A percentile compares a stretch with the other conserved stretches of the same genome.
Evolutionary conservation across 73 alveolate genomes (phyloP).

Genomic region (Urostyla sp.): DNA sequence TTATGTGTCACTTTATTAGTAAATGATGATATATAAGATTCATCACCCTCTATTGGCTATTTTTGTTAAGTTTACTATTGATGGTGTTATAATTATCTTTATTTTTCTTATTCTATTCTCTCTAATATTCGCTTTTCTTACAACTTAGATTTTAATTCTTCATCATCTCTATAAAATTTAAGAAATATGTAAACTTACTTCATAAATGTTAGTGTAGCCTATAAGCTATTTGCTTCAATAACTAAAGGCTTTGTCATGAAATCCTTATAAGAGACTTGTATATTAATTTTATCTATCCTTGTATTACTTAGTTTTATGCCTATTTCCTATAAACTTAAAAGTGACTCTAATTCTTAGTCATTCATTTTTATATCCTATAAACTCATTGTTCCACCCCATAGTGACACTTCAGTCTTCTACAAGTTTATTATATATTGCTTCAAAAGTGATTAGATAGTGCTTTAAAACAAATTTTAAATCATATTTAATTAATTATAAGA

Average conservation of each 20-base stretch:
- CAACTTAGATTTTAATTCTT: slow-evolving; percentile 1
- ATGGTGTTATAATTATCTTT: neutral
- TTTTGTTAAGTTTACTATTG: neutral
- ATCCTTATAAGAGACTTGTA: slow-evolving; percentile 29
- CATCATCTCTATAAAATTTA: neutral
- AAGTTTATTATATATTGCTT: slow-evolving; percentile 18
- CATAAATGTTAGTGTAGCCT: slow-evolving; percentile 28
- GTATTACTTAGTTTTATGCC: slow-evolving; percentile 13
- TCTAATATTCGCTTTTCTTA: neutral
- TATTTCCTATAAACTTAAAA: slow-evolving; percentile 7
- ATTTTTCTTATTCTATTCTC: neutral
- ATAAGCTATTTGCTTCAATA: slow-evolving; percentile 31
- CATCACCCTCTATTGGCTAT: neutral
- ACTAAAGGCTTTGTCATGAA: slow-evolving; percentile 36
- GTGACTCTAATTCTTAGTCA: slow-evolving; percentile 44
- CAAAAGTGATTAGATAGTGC: slow-evolving; percentile 14
- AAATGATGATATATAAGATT: slow-evolving; percentile 15
- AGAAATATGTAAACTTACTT: neutral
- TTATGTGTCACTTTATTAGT: neutral
- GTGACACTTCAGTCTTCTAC: slow-evolving; percentile 46
- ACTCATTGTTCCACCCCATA: slow-evolving; percentile 46
- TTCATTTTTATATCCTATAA: slow-evolving; percentile 35
- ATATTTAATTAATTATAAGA: neutral
- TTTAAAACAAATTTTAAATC: slow-evolving; percentile 25
- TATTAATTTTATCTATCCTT: slow-evolving; percentile 17